Evolutionary conservation across 1,284 basidiomycete species (phyloP).

Genomic region (Ustilago tritici): DNA sequence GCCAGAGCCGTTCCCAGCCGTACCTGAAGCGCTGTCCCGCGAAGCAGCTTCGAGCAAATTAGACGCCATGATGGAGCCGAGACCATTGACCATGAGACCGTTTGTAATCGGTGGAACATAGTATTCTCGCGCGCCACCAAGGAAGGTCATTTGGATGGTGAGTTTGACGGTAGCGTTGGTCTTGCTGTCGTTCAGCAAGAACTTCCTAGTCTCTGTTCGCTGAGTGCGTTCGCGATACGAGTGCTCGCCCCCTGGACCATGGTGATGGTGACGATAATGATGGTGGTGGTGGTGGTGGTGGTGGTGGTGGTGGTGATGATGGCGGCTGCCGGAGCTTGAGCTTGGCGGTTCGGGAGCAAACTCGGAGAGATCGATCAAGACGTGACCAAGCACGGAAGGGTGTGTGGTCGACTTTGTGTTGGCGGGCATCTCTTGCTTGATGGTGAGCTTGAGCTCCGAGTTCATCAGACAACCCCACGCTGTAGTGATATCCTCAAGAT

Average conservation of each 20-base stretch:
- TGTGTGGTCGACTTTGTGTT: conserved; percentile 36
- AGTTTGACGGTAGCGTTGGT: conserved; percentile 82
- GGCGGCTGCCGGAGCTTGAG: conserved; percentile 17
- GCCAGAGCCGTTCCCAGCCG: conserved; percentile 4
- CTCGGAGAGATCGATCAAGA: conserved; percentile 80
- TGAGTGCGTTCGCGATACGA: conserved; percentile 28
- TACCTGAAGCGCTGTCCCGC: neutral
- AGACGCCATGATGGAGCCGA: conserved; percentile 31
- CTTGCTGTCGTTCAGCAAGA: conserved; percentile 80
- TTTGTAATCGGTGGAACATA: conserved; percentile 71
- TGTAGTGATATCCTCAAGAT: conserved; percentile 39
- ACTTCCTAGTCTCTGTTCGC: conserved; percentile 75
- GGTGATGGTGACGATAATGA: conserved; percentile 36
- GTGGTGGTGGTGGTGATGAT: conserved; percentile 53
- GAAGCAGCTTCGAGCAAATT: conserved; percentile 14
- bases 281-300: conserved; percentile 50
- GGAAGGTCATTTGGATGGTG: conserved; percentile 75
- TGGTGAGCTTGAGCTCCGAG: conserved; percentile 56
- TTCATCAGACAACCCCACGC: conserved; percentile 53
- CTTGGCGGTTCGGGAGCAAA: conserved; percentile 76
- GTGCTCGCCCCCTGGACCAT: conserved; percentile 32
- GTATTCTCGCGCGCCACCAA: conserved; percentile 76
- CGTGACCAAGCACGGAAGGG: conserved; percentile 73
- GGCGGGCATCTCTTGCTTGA: conserved; percentile 53
- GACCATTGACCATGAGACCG: conserved; percentile 55